These are phyloP conservation scores for Colletotrichum tropicicola DNA, from an alignment of 2,329 filamentous ascomycete species.

Conservation along the genomic window DNA sequence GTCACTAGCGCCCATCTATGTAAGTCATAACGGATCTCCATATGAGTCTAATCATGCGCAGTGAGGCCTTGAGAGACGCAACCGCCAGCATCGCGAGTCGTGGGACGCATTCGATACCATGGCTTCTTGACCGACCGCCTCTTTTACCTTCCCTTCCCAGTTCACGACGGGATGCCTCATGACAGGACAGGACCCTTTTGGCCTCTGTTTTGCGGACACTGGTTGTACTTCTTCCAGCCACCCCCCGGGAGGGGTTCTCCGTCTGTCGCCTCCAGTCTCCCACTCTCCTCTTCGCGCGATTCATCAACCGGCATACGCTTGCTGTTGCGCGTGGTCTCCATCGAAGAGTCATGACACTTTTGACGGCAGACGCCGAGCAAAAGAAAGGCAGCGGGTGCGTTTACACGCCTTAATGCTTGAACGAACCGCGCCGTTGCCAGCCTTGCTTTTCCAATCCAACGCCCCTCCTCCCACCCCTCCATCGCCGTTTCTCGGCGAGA, in stretches of 20 bases:
- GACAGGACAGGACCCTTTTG: background rate
- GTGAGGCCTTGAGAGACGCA: constrained; percentile 24
- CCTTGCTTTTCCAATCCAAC: constrained; percentile 11
- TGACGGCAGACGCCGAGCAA: constrained; percentile 24
- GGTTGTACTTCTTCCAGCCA: background rate
- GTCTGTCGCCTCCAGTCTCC: background rate
- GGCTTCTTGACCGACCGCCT: constrained; percentile 2
- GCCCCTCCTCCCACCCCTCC: constrained; percentile 10
- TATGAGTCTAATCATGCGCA: constrained; percentile 29
- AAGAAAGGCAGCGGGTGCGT: background rate
- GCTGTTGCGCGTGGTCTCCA: constrained; percentile 9
- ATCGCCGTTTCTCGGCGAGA: background rate
- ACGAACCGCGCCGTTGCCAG: constrained; percentile 20
- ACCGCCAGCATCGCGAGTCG: constrained; percentile 28
- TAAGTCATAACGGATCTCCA: constrained; percentile 30
- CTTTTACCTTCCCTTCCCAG: constrained; percentile 22
- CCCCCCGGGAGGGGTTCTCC: constrained; percentile 12
- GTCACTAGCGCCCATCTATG: constrained; percentile 27
- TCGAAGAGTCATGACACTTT: constrained; percentile 18
- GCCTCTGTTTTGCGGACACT: background rate
- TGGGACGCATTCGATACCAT: constrained; percentile 22
- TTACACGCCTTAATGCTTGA: constrained; percentile 19
- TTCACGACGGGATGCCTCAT: background rate
- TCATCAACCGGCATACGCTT: constrained; percentile 11
- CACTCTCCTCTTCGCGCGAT: background rate